Base-by-base conservation (phyloP, 1,284 basidiomycete species). In the Irpex rosettiformis region DNA sequence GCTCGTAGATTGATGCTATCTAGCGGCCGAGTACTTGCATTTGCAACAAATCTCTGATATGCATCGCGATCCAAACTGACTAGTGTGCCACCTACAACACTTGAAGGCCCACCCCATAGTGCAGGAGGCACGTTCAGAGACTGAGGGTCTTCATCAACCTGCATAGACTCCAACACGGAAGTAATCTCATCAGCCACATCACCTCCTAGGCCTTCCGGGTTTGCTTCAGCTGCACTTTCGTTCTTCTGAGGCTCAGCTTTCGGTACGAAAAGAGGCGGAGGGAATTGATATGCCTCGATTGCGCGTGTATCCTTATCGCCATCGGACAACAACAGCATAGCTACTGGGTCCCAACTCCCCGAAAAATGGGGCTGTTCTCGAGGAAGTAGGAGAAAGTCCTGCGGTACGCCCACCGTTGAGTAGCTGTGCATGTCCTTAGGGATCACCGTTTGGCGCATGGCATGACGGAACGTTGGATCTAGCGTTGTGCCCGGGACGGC, bases 331-430 rank as follows among this genome's bases (percentile, higher is more conserved):
- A 82, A 61, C 7, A 88, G 60, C 6, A 96, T 85, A 1, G 86
- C 79, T 48, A 80, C 75, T 0, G 93, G 88, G 69, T 96, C 92
- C 69, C 81, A 86, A 8, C 79, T 74, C 8, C 87, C 83, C 45
- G 78, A 74, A 68, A 88, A 90, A 70, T 94, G 89, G 1, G 93
- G 93, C 60, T 72, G 90, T 27, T 78, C 75, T 52, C 82, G 79
- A 0, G 94, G 91, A 16, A 94, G 70, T 21, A 95, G 78, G 10
- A 92, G 70, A 68, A 91, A 94, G 67, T 96, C 94, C 66, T 95
- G 88, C 3, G 88, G 80, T 0, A 84, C 72, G 1, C 84, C 83
- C 4, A 73, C 68, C 0, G 86, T 85, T 5, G 79, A 74, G 65
- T 93, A 94, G 56, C 84, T 80, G 58, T 83, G 83, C 2, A 80